Percentiles rank a stretch among this genome's conserved stretches.
Evolutionary conservation across 163 green algal species (phyloP).

Genomic region (Scenedesmus sp.): DNA sequence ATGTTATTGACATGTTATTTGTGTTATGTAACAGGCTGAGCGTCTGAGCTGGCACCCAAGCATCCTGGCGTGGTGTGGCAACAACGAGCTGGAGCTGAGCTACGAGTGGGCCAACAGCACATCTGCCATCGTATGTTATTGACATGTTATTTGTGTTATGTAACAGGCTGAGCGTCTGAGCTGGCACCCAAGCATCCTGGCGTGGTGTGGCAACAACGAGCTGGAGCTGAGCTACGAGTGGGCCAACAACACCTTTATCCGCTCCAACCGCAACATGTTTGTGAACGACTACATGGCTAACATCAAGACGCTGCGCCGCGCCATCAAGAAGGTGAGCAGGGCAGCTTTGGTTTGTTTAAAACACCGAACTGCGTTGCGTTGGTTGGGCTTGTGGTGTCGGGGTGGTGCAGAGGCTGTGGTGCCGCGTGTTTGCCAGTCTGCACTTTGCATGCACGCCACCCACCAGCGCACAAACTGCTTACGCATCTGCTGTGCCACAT

Average conservation of each 20-base stretch:
- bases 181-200: conserved; percentile 59
- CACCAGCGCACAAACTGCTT: too few species aligned
- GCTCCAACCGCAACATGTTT: conserved; percentile 51
- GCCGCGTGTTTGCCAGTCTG: not conserved
- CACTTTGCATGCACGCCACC: not conserved
- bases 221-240: conserved; percentile 62
- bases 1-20: too few species aligned
- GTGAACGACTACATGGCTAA: conserved; percentile 40
- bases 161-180: conserved; percentile 56
- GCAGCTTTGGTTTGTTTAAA: too few species aligned
- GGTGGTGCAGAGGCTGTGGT: not conserved
- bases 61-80: conserved; percentile 63
- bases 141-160: too few species aligned
- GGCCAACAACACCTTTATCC: conserved; percentile 50
- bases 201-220: conserved; percentile 70
- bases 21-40: conserved; percentile 29
- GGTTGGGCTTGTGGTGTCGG: not conserved
- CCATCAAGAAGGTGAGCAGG: conserved; percentile 36
- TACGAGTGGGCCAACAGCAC: conserved; percentile 58
- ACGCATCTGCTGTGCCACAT: not conserved
- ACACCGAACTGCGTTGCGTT: too few species aligned
- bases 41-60: conserved; percentile 62
- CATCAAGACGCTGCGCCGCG: conserved; percentile 3
- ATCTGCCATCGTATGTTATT: too few species aligned
- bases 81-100: conserved; percentile 64